These are phyloP conservation scores for Epichloe aotearoae DNA, from an alignment of 2,329 filamentous ascomycete species.

Conservation along the genomic window DNA sequence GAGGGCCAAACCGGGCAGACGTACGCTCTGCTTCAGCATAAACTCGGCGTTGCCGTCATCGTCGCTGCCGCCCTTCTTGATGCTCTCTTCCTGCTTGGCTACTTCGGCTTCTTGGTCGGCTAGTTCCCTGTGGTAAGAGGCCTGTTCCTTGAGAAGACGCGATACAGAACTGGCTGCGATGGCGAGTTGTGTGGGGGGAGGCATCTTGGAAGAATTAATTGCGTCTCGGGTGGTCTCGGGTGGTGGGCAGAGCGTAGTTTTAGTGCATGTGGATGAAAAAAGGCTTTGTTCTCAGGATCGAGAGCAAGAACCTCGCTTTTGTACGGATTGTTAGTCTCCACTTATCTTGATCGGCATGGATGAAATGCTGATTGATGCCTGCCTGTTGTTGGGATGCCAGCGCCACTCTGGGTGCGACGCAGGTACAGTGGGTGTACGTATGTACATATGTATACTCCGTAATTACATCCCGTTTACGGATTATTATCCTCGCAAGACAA, in stretches of 20 bases:
- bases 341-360: too few relatives aligned
- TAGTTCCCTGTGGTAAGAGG: slow-evolving; percentile 79
- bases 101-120: slow-evolving; percentile 60
- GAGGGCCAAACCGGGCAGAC: slow-evolving; percentile 10
- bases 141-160: slow-evolving; percentile 83
- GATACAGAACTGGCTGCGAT: slow-evolving; percentile 70
- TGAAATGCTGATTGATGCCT: slow-evolving; percentile 10
- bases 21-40: slow-evolving; percentile 75
- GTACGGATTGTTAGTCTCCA: neutral
- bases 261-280: too few relatives aligned
- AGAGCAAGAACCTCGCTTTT: neutral
- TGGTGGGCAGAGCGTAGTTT: neutral
- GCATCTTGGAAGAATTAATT: slow-evolving; percentile 40
- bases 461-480: too few relatives aligned
- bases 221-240: neutral
- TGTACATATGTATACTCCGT: too few relatives aligned
- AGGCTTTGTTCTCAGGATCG: too few relatives aligned
- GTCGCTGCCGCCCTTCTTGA: slow-evolving; percentile 32
- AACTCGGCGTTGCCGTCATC: slow-evolving; percentile 66
- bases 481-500: too few relatives aligned
- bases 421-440: too few relatives aligned
- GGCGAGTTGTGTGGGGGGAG: slow-evolving; percentile 61
- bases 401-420: too few relatives aligned
- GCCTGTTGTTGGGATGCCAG: slow-evolving; percentile 6
- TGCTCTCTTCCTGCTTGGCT: slow-evolving; percentile 50